Percentiles rank a stretch among this genome's conserved stretches.
phyloP scores from a whole-genome alignment of 768 basidiomycete genomes.

The Rhizopogon sp. region DNA sequence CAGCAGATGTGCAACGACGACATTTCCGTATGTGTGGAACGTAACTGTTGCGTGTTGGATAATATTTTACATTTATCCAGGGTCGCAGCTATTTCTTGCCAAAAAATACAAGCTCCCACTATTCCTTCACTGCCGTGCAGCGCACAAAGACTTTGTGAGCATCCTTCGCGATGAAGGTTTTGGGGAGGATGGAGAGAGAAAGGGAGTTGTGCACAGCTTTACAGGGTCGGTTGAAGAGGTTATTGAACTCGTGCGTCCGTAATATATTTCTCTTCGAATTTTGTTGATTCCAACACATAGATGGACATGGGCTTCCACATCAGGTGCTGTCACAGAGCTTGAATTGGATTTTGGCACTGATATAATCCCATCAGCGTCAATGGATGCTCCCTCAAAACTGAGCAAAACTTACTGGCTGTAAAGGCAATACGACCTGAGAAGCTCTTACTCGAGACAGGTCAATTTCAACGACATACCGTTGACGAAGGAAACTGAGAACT shows the following conservation, averaged over 20 bases:
- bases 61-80: slow-evolving; percentile 17
- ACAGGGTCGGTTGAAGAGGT: slow-evolving; percentile 64
- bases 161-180: slow-evolving; percentile 67
- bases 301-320: slow-evolving; percentile 71
- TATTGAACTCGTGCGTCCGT: slow-evolving; percentile 50
- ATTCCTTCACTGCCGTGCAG: slow-evolving; percentile 79
- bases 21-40: slow-evolving; percentile 51
- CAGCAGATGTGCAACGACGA: slow-evolving; percentile 51
- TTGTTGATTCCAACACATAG: slow-evolving; percentile 29
- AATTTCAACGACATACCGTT: slow-evolving; percentile 2
- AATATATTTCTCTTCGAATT: neutral
- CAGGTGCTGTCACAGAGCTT: slow-evolving; percentile 27
- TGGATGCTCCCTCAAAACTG: slow-evolving; percentile 74
- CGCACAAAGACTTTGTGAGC: slow-evolving; percentile 62
- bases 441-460: slow-evolving; percentile 75
- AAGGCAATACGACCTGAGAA: slow-evolving; percentile 52
- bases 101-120: slow-evolving; percentile 70
- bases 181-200: slow-evolving; percentile 47
- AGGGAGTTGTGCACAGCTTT: slow-evolving; percentile 83
- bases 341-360: neutral
- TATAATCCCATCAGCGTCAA: slow-evolving; percentile 43
- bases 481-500: neutral
- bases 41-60: neutral
- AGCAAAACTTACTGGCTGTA: slow-evolving; percentile 52
- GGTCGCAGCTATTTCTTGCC: slow-evolving; percentile 57